Evolutionary conservation across 2,329 filamentous ascomycete species (phyloP).

Genomic region (Westerdykella sp.): DNA sequence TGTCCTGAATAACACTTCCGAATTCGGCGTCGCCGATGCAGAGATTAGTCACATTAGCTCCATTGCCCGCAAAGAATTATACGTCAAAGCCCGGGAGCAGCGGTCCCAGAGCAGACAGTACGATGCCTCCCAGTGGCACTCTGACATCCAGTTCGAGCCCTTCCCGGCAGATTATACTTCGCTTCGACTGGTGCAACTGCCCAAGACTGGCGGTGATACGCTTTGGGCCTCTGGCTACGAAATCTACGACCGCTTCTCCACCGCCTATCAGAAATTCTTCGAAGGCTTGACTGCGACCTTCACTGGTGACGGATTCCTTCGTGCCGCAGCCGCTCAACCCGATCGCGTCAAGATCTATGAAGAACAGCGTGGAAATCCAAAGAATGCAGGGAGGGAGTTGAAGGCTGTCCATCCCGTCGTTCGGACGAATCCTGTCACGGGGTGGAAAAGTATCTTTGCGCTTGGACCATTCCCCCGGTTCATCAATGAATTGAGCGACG

Average conservation of each 20-base stretch:
- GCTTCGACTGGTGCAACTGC: neutral
- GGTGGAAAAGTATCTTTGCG: conserved; percentile 52
- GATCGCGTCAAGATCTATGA: conserved; percentile 10
- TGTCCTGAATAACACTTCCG: too few species aligned
- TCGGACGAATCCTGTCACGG: conserved; percentile 59
- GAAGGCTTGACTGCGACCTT: conserved; percentile 45
- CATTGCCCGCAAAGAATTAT: too few species aligned
- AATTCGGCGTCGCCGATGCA: too few species aligned
- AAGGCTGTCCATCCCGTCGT: conserved; percentile 52
- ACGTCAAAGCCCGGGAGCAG: too few species aligned
- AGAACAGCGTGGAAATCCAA: conserved; percentile 45
- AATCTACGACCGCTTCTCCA: conserved; percentile 47
- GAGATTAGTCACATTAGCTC: too few species aligned
- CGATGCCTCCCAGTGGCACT: too few species aligned
- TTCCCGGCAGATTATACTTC: conserved; percentile 6
- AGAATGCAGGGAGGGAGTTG: conserved; percentile 50
- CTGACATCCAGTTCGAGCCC: too few species aligned
- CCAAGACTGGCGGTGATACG: conserved; percentile 31
- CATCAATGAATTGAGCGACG: conserved; percentile 43
- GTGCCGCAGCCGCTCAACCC: conserved; percentile 27
- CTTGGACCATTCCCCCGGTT: conserved; percentile 35
- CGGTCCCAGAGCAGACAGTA: too few species aligned
- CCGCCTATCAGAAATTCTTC: conserved; percentile 45
- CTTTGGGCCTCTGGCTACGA: conserved; percentile 36
- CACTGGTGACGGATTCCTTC: conserved; percentile 36